Evolutionary conservation across 805 yeast species (phyloP).

Genomic region (Yarrowia bubula): DNA sequence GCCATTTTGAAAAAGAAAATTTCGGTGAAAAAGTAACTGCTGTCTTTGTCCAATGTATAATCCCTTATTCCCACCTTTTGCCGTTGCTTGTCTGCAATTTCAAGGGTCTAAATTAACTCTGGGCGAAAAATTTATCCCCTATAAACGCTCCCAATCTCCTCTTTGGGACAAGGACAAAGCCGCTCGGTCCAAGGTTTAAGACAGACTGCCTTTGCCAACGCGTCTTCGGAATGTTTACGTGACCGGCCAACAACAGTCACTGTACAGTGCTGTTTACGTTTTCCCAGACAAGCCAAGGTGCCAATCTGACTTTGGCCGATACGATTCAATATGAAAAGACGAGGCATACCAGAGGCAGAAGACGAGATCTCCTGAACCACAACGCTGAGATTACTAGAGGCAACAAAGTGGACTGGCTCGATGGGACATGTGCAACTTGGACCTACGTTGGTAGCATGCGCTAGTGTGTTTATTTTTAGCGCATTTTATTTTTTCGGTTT

Average conservation of each 20-base stretch:
- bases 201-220: neutral
- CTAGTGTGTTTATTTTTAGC: slow-evolving; percentile 2
- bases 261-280: neutral
- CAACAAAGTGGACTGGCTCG: neutral
- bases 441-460: neutral
- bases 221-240: slow-evolving; percentile 13
- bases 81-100: neutral
- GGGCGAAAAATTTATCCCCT: neutral
- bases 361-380: neutral
- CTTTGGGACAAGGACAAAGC: neutral
- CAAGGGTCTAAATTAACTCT: neutral
- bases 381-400: no score
- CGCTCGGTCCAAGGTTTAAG: neutral
- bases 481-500: neutral
- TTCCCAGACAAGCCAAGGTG: neutral
- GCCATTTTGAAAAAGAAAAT: no score
- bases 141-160: neutral
- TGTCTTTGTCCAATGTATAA: no score
- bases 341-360: neutral
- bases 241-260: neutral
- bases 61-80: no score
- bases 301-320: neutral
- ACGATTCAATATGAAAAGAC: neutral
- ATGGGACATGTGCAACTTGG: neutral
- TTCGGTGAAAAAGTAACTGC: no score